Percentiles rank a stretch among this genome's conserved stretches.
Conservation (phyloP, 345 rosid genomes). For the Physaria fendleri region DNA sequence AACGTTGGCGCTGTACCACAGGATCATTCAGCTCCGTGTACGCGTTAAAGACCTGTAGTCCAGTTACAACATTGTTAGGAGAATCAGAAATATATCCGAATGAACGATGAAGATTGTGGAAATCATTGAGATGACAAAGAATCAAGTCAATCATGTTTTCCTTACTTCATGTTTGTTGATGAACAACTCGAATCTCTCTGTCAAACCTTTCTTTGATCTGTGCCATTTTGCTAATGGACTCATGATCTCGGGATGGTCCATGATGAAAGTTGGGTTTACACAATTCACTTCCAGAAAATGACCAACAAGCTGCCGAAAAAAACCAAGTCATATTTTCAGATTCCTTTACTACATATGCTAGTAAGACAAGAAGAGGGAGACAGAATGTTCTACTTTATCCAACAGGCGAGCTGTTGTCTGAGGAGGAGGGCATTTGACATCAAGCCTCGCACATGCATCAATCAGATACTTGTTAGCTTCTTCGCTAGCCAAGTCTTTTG, state of each 20-base stretch:
- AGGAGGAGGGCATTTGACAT: constrained; percentile 78
- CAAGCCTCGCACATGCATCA: constrained; percentile 59
- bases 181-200: constrained; percentile 89
- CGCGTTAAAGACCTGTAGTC: constrained; percentile 65
- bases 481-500: constrained; percentile 70
- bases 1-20: constrained; percentile 70
- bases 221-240: constrained; percentile 37
- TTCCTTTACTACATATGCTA: not conserved
- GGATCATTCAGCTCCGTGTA: constrained; percentile 90
- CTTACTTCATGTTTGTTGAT: constrained; percentile 79
- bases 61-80: not conserved
- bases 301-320: constrained; percentile 74
- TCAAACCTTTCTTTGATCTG: constrained; percentile 56
- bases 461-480: constrained; percentile 69
- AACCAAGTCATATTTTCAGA: not conserved
- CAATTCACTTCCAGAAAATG: constrained; percentile 80
- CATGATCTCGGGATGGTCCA: constrained; percentile 44
- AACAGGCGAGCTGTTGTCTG: constrained; percentile 75
- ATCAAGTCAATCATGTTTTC: not conserved
- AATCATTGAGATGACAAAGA: not conserved
- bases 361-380: not conserved
- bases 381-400: constrained; percentile 56
- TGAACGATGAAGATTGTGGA: no score
- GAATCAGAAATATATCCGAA: no score
- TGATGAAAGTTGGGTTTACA: constrained; percentile 84